phyloP scores from a whole-genome alignment of 148 eudicot genomes.

The Nyssa sinensis region DNA sequence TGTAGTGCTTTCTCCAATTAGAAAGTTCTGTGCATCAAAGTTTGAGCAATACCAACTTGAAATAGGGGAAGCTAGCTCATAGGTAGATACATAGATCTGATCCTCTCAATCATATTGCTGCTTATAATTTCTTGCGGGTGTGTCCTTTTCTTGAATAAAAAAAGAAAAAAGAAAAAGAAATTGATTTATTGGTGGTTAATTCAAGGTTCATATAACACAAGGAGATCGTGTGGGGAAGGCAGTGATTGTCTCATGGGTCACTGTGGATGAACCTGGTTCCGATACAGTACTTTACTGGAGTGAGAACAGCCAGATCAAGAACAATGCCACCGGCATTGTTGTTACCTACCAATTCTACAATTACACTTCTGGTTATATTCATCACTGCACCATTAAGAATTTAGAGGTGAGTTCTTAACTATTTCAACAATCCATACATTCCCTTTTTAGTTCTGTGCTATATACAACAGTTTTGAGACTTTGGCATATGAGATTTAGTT shows the following conservation, averaged over 20 bases:
- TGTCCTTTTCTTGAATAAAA: not conserved
- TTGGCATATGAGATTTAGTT: not conserved
- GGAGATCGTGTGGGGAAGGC: slow-evolving; percentile 60
- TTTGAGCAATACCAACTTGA: no score
- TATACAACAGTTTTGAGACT: not conserved
- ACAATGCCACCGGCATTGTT: slow-evolving; percentile 20
- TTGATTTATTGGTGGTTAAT: not conserved
- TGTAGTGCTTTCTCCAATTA: no score
- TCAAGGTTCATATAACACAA: slow-evolving; percentile 66
- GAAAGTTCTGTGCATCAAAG: no score
- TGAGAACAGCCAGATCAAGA: slow-evolving; percentile 24
- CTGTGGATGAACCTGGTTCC: slow-evolving; percentile 35
- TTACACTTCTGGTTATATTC: slow-evolving; percentile 60
- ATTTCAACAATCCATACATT: not conserved
- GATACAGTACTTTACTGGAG: slow-evolving; percentile 46
- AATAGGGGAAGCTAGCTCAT: no score
- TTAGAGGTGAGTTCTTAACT: slow-evolving; percentile 33
- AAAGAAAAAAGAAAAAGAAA: not conserved
- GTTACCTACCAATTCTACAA: slow-evolving; percentile 39
- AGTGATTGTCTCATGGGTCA: slow-evolving; percentile 71
- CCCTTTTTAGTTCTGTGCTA: not conserved
- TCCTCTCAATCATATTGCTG: not conserved
- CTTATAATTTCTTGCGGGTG: not conserved
- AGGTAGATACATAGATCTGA: not conserved
- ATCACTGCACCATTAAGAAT: slow-evolving; percentile 37